phyloP scores from a whole-genome alignment of 2,329 filamentous ascomycete genomes.

The Diaporthe eres region DNA sequence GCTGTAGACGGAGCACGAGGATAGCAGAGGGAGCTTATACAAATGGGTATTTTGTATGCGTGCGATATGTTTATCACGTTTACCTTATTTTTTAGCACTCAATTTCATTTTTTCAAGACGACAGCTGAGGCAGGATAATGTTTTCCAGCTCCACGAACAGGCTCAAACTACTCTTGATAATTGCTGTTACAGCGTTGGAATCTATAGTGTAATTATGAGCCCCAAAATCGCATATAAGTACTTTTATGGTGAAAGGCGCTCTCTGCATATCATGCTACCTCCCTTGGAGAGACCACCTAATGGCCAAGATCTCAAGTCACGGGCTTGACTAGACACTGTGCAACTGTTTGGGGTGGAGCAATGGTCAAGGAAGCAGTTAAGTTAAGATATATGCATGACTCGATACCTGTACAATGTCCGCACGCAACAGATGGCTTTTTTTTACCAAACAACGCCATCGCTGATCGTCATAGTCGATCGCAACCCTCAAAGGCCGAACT shows the following conservation, averaged over 20 bases:
- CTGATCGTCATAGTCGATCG: not conserved
- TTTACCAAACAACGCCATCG: slow-evolving; percentile 3
- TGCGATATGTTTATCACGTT: not conserved
- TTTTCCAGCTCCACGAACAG: not conserved
- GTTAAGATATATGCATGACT: not conserved
- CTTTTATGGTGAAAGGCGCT: not conserved
- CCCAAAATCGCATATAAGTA: not conserved
- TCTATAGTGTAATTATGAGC: not conserved
- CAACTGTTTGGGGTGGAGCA: not conserved
- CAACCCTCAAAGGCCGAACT: not conserved
- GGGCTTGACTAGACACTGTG: slow-evolving; percentile 2
- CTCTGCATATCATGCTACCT: not conserved
- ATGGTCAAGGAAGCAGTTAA: not conserved
- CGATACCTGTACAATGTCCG: not conserved
- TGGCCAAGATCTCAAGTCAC: not conserved
- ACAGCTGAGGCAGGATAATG: not conserved
- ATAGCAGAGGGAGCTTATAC: not conserved
- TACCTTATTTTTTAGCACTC: not conserved
- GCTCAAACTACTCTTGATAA: not conserved
- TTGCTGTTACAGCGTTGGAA: not conserved
- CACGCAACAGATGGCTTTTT: not conserved
- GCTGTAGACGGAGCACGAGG: not conserved
- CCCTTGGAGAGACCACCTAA: not conserved
- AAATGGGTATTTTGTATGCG: not conserved
- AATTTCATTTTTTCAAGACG: not conserved